Conservation (phyloP, 768 basidiomycete species). For the Artomyces pyxidatus region DNA sequence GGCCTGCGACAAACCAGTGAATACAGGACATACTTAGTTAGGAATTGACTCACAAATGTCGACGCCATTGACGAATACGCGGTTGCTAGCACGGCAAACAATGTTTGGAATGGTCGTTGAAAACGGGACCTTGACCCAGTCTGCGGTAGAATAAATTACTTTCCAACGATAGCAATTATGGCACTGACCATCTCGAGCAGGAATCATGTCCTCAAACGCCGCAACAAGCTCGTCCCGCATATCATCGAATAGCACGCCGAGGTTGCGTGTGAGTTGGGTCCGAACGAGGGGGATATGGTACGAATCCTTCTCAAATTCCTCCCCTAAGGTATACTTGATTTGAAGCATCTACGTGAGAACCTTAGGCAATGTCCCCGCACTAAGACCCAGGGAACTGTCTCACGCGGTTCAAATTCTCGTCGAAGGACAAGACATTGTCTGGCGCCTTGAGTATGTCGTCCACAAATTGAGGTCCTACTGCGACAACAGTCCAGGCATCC, state of each 20-base stretch:
- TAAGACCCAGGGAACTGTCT: too few species aligned
- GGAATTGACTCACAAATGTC: constrained; percentile 29
- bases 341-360: neutral
- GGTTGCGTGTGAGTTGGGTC: neutral
- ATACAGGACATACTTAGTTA: neutral
- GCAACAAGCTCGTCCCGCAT: neutral
- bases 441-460: neutral
- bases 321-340: neutral
- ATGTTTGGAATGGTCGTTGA: constrained; percentile 8
- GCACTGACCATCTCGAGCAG: neutral
- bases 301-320: neutral
- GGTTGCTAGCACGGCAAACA: constrained; percentile 31
- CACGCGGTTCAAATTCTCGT: too few species aligned
- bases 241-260: neutral
- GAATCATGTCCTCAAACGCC: neutral
- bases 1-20: constrained; percentile 21
- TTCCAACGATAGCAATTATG: neutral
- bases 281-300: neutral
- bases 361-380: too few species aligned
- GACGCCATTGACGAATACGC: constrained; percentile 32
- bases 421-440: neutral
- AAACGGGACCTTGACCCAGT: neutral
- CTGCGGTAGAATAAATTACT: too few species aligned
- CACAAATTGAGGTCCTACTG: neutral
- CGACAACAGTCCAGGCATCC: neutral